Conservation (phyloP, 179 eudicot species). For the Vitellaria paradoxa region DNA sequence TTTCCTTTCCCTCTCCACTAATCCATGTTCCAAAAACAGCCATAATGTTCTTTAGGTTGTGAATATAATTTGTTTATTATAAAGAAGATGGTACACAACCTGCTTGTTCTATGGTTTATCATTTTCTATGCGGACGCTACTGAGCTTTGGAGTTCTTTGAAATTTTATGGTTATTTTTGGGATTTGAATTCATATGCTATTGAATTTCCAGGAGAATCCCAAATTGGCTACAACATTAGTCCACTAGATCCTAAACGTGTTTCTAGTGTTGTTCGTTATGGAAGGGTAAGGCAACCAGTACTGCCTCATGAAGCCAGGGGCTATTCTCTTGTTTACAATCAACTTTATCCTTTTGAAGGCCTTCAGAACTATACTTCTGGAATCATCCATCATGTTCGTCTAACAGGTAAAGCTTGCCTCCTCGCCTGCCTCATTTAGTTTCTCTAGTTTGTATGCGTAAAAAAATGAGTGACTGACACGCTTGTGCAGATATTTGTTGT, state of each 20-base stretch:
- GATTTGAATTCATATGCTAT: not conserved
- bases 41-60: not conserved
- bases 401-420: conserved; percentile 50
- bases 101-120: conserved; percentile 1
- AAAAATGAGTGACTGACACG: not conserved
- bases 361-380: conserved; percentile 94
- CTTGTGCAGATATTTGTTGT: not conserved
- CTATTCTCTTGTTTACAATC: conserved; percentile 68
- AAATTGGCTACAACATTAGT: conserved; percentile 67
- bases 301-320: conserved; percentile 59
- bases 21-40: not conserved
- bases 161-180: not conserved
- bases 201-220: conserved; percentile 61
- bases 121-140: not conserved
- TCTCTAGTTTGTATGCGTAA: not conserved
- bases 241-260: conserved; percentile 65
- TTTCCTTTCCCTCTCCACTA: too few relatives aligned
- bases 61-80: not conserved
- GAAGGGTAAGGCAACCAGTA: conserved; percentile 33
- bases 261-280: conserved; percentile 67
- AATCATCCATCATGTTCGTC: conserved; percentile 84
- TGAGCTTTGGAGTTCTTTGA: not conserved
- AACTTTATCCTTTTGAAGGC: conserved; percentile 82
- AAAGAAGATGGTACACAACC: not conserved
- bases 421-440: not conserved